Evolutionary conservation across 495 filamentous ascomycete species (phyloP).

Genomic region (Hypoxylon intermedium): DNA sequence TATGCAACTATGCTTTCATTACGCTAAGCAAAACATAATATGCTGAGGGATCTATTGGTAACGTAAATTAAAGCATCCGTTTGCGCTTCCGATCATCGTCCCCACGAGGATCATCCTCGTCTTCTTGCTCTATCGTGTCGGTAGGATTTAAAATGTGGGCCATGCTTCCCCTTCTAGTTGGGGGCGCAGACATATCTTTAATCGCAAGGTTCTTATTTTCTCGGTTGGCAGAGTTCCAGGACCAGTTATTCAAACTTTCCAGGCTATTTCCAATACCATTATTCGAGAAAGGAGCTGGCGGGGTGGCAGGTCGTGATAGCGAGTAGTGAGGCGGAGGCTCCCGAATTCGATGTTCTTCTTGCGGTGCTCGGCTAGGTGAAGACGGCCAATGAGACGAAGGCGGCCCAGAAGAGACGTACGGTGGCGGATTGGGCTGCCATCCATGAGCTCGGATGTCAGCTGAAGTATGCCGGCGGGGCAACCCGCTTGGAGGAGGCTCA

Average conservation of each 20-base stretch:
- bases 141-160: conserved; percentile 76
- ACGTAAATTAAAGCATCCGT: conserved; percentile 58
- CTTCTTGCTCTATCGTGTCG: conserved; percentile 53
- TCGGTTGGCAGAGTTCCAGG: conserved; percentile 56
- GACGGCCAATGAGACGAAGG: conserved; percentile 84
- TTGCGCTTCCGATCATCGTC: conserved; percentile 80
- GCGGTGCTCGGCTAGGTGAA: conserved; percentile 72
- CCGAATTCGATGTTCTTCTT: conserved; percentile 79
- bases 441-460: conserved; percentile 92
- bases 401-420: conserved; percentile 73
- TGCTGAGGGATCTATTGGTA: not conserved
- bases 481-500: conserved; percentile 75
- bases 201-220: conserved; percentile 55
- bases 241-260: conserved; percentile 62
- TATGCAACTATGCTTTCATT: conserved; percentile 33
- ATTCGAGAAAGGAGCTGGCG: conserved; percentile 62
- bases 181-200: conserved; percentile 63
- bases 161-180: conserved; percentile 65
- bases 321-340: conserved; percentile 86
- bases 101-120: conserved; percentile 56
- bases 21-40: conserved; percentile 21
- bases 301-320: conserved; percentile 79
- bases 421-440: conserved; percentile 78
- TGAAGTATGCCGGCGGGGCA: conserved; percentile 89
- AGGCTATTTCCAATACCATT: conserved; percentile 47